These are phyloP conservation scores for Triticum aestivum DNA, from an alignment of 176 grass and related monocot species.

Conservation along the genomic window IWGSC_CS_RefSeq_v2.1 NC_057814.1:451396325-451396824, in stretches of 20 bases:
- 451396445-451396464: neutral
- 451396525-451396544: neutral
- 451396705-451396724: neutral
- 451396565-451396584: conserved; percentile 16
- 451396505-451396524: neutral
- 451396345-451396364: neutral
- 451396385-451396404: neutral
- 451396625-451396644: neutral
- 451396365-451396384: neutral
- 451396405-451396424: neutral
- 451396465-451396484: too few relatives aligned
- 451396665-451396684: conserved; percentile 40
- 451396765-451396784: conserved; percentile 25
- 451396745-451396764: conserved; percentile 17
- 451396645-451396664: conserved; percentile 21
- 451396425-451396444: neutral
- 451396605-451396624: conserved; percentile 32
- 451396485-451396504: neutral
- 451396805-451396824: neutral
- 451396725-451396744: neutral
- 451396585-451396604: conserved; percentile 6
- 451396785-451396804: conserved; percentile 45
- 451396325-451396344: neutral
- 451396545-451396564: too few relatives aligned
- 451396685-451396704: neutral